Evolutionary conservation across 345 rosid species (phyloP), one percentile per base, ranked within the genome.

Genomic region (Pistacia vera): DNA sequence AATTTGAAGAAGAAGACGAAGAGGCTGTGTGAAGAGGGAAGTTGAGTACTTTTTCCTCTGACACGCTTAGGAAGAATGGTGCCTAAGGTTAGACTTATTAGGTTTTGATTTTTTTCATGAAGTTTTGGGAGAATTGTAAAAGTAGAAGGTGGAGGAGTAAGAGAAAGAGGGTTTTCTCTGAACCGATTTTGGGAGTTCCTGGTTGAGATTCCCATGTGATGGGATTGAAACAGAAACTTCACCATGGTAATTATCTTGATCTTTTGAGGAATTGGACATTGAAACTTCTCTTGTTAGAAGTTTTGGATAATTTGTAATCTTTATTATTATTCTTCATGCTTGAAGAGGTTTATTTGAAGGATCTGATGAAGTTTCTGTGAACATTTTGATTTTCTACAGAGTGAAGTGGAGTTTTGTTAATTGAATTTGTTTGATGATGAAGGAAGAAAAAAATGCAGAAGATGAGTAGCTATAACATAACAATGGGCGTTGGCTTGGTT

Each of bases 191-290:
- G 1, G 95, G 93, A 28, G 97, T 91, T 35, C 97, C 95, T 4
- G 97, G 97, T 65, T 86, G 83, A 66, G 95, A 93, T 74, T 93
- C 97, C 97, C 97, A 93, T 49, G 75, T 78, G 84, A 93, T 13
- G 97, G 95, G 63, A 93, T 77, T 0, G 88, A 79, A 38, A 79
- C 83, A 0, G 87, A 80, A 5, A 85, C 73, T 36, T 86, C 90
- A 1, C 87, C 89, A 67, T 83, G 86, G 56, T 86, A 84, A 59
- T 71, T 12, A 62, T 86, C 90, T 8, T 76, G 46, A 41, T 41
- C 86, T 20, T 49, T 28, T 60, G 73, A 49, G 52, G 63, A 30
- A n/a, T 70, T 64, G 8, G 71, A 52, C 35, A n/a, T 48, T 22
- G 79, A 55, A 69, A 48, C 30, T 22, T 56, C 73, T 51, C 56